Percentiles rank a stretch among this genome's conserved stretches.
These are phyloP conservation scores for Geotrichum europaeum DNA, from an alignment of 1,139 yeast genomes.

Conservation along the genomic window DNA sequence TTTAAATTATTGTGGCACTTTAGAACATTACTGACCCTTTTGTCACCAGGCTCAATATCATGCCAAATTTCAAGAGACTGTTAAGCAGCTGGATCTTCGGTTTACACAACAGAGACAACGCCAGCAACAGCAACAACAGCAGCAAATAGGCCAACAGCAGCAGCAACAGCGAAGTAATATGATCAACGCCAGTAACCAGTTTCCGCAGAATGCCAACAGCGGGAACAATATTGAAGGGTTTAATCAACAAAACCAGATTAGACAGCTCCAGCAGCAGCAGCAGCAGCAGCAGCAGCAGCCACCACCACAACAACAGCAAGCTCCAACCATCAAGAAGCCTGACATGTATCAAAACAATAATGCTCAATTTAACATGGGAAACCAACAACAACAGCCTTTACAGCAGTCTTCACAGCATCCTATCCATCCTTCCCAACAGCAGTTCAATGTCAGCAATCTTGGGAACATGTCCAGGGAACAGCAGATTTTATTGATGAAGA, in stretches of 20 bases:
- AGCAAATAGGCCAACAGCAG: constrained; percentile 19
- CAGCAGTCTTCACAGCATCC: not conserved
- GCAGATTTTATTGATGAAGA: not conserved
- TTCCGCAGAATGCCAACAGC: not conserved
- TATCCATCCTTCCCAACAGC: not conserved
- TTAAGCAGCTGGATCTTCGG: not conserved
- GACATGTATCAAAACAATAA: not conserved
- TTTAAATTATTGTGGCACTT: not conserved
- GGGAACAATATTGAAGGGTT: not conserved
- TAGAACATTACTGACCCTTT: not conserved
- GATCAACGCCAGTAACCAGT: not conserved
- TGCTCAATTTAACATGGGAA: not conserved
- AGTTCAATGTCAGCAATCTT: not conserved
- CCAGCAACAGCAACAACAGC: constrained; percentile 22
- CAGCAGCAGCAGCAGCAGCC: constrained; percentile 4
- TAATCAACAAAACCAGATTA: not conserved
- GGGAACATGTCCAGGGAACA: not conserved
- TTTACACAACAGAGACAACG: constrained; percentile 23
- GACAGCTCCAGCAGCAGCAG: not conserved
- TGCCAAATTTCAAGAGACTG: constrained; percentile 1
- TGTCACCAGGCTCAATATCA: constrained; percentile 1
- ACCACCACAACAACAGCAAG: constrained; percentile 12
- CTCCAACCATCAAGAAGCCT: not conserved
- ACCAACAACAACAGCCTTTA: not conserved
- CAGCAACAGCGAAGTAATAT: constrained; percentile 4